Conservation (phyloP, 1,139 yeast species). For the Suhomyces terraborum region DNA sequence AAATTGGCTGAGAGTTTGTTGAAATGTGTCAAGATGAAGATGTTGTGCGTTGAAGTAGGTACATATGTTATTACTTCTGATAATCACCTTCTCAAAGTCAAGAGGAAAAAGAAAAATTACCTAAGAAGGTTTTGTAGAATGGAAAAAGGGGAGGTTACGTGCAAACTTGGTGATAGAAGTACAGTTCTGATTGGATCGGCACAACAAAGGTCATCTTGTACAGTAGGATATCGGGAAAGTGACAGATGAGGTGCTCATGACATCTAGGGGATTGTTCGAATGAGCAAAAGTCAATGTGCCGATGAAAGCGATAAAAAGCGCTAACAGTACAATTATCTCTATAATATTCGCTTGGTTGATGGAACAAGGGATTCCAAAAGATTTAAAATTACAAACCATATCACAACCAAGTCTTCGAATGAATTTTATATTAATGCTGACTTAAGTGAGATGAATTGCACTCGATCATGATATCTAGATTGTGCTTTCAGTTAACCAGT, state of each 20-base stretch:
- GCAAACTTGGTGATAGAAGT: slow-evolving; percentile 30
- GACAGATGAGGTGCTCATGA: slow-evolving; percentile 53
- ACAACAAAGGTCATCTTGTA: slow-evolving; percentile 64
- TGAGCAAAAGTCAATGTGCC: slow-evolving; percentile 54
- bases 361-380: slow-evolving; percentile 37
- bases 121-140: slow-evolving; percentile 50
- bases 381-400: slow-evolving; percentile 34
- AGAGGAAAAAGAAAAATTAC: slow-evolving; percentile 41
- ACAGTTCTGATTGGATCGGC: slow-evolving; percentile 52
- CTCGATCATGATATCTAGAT: background rate
- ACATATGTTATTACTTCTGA: slow-evolving; percentile 45
- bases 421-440: no score
- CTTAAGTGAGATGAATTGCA: no score
- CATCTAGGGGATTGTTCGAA: slow-evolving; percentile 50
- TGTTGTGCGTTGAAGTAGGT: slow-evolving; percentile 56
- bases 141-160: slow-evolving; percentile 41
- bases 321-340: slow-evolving; percentile 54
- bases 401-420: no score
- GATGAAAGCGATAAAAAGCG: slow-evolving; percentile 61
- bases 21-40: slow-evolving; percentile 47
- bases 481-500: slow-evolving; percentile 21
- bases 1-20: slow-evolving; percentile 46
- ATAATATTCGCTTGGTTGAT: slow-evolving; percentile 45
- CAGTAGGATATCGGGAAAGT: slow-evolving; percentile 55
- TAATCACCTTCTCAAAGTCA: slow-evolving; percentile 44